Conservation (phyloP, 768 basidiomycete species). For the Daedaleopsis nitida region DNA sequence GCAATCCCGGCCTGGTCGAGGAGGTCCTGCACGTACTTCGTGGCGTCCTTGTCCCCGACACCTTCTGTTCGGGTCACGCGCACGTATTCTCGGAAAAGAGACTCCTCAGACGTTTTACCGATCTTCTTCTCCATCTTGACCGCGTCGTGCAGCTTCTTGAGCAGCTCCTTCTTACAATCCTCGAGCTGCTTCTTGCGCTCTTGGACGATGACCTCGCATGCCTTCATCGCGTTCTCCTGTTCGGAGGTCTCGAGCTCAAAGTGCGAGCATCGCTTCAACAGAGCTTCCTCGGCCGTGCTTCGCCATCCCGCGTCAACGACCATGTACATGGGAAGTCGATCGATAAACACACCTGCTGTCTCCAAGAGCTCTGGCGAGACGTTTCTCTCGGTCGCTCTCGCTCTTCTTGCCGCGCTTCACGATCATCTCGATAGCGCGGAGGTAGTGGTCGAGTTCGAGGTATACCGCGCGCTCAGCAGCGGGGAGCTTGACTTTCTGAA, state of each 20-base stretch:
- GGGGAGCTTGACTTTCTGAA: slow-evolving; percentile 71
- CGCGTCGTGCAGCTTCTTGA: slow-evolving; percentile 63
- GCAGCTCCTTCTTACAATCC: slow-evolving; percentile 75
- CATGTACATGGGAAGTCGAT: not conserved
- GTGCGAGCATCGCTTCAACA: slow-evolving; percentile 94
- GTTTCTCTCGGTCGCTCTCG: slow-evolving; percentile 82
- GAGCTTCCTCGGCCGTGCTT: slow-evolving; percentile 88
- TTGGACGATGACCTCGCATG: slow-evolving; percentile 88
- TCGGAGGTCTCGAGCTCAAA: slow-evolving; percentile 80
- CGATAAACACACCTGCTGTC: slow-evolving; percentile 66
- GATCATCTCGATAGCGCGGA: slow-evolving; percentile 88
- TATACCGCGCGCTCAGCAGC: slow-evolving; percentile 95
- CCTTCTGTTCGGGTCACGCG: slow-evolving; percentile 68
- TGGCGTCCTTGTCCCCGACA: slow-evolving; percentile 80
- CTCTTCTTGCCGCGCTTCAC: slow-evolving; percentile 66
- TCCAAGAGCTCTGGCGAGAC: slow-evolving; percentile 84
- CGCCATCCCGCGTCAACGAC: slow-evolving; percentile 7
- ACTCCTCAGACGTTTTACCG: slow-evolving; percentile 63
- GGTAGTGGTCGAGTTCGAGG: slow-evolving; percentile 90
- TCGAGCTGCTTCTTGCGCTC: slow-evolving; percentile 80
- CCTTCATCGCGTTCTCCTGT: slow-evolving; percentile 79
- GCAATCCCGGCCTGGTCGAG: slow-evolving; percentile 62
- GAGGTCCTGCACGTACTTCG: slow-evolving; percentile 56
- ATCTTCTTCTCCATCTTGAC: slow-evolving; percentile 70
- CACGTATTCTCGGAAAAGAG: slow-evolving; percentile 78